These are phyloP conservation scores for Naematelia encephala DNA, from an alignment of 768 basidiomycete genomes.

Conservation along the genomic window DNA sequence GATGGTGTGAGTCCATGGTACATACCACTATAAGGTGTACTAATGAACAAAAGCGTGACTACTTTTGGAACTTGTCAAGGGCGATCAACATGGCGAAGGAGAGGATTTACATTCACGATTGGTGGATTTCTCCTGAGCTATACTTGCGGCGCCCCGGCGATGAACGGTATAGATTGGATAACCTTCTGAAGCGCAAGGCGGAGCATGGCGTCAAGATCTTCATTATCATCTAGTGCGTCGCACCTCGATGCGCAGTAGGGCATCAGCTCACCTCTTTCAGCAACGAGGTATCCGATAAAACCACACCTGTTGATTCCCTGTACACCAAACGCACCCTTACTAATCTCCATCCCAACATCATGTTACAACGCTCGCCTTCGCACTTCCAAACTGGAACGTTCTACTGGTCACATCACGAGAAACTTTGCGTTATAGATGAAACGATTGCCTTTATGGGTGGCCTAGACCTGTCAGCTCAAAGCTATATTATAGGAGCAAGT, in stretches of 20 bases:
- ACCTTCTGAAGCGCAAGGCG: slow-evolving; percentile 80
- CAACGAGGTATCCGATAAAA: slow-evolving; percentile 90
- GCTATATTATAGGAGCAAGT: neutral
- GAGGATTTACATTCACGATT: slow-evolving; percentile 91
- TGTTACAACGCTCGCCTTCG: slow-evolving; percentile 94
- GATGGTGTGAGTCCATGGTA: slow-evolving; percentile 68
- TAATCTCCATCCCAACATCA: slow-evolving; percentile 81
- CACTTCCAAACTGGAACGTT: slow-evolving; percentile 97
- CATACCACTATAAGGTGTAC: neutral
- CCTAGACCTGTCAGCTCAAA: slow-evolving; percentile 72
- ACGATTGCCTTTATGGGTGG: slow-evolving; percentile 98
- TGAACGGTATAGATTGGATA: slow-evolving; percentile 81
- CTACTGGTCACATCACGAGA: slow-evolving; percentile 99
- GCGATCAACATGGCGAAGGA: slow-evolving; percentile 86
- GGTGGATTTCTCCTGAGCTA: slow-evolving; percentile 78
- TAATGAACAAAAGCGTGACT: slow-evolving; percentile 73
- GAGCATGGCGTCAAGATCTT: slow-evolving; percentile 94
- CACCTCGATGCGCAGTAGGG: neutral
- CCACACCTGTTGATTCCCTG: slow-evolving; percentile 92
- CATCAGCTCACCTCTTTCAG: slow-evolving; percentile 52
- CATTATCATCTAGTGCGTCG: slow-evolving; percentile 82
- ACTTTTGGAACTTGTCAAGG: slow-evolving; percentile 94
- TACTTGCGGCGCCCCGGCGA: slow-evolving; percentile 79
- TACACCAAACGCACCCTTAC: slow-evolving; percentile 82
- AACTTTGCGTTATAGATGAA: slow-evolving; percentile 94